A percentile compares a stretch with the other conserved stretches of the same genome.
These are phyloP conservation scores for Annulohypoxylon bovei DNA, from an alignment of 495 filamentous ascomycete species.

Conservation along the genomic window DNA sequence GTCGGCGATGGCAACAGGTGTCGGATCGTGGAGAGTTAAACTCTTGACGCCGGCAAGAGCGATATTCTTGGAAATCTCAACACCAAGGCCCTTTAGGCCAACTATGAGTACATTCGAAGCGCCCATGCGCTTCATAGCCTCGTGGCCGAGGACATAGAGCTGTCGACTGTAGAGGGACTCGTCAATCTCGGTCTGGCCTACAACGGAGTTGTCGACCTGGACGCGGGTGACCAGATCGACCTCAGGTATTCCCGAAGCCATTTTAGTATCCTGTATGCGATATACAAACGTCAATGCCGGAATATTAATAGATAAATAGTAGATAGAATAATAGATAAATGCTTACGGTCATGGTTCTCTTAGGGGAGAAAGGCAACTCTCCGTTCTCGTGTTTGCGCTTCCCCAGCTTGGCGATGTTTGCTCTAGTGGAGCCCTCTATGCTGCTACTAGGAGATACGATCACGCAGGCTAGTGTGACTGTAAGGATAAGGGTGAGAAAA, in stretches of 20 bases:
- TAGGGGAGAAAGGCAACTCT: constrained; percentile 75
- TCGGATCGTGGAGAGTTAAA: constrained; percentile 86
- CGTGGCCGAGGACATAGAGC: constrained; percentile 97
- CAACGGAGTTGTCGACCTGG: constrained; percentile 77
- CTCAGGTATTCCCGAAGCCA: constrained; percentile 54
- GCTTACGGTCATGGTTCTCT: constrained; percentile 86
- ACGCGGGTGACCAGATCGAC: constrained; percentile 77
- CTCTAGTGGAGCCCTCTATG: constrained; percentile 36
- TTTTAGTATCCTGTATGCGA: constrained; percentile 49
- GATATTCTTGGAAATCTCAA: constrained; percentile 99
- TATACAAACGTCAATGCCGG: constrained; percentile 26
- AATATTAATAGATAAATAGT: not conserved
- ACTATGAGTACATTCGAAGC: constrained; percentile 94
- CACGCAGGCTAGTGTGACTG: not conserved
- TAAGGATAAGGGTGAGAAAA: not conserved
- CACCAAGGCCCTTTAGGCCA: constrained; percentile 91
- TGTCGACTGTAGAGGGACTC: constrained; percentile 98
- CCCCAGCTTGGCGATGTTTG: constrained; percentile 64
- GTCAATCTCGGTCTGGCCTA: constrained; percentile 77
- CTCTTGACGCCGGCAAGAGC: constrained; percentile 90
- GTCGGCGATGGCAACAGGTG: constrained; percentile 82
- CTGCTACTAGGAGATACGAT: constrained; percentile 10
- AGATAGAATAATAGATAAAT: not conserved
- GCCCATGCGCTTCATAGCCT: constrained; percentile 99
- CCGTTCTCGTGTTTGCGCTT: constrained; percentile 87